Evolutionary conservation across 257 asterid species (phyloP).

Genomic region (Solanum pinnatisectum): DNA sequence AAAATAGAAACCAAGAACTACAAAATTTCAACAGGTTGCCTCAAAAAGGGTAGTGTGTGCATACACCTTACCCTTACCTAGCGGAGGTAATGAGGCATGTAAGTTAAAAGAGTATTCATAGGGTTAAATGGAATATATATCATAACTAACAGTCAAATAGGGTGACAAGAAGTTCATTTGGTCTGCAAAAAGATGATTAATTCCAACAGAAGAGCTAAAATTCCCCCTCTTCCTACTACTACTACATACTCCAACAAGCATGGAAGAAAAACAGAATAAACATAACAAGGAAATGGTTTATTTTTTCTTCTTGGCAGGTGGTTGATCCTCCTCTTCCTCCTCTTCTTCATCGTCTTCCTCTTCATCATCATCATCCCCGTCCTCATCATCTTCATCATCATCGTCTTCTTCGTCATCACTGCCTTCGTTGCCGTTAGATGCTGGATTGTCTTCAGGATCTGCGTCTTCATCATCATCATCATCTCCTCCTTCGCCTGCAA

Average conservation of each 20-base stretch:
- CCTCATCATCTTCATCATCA: not conserved
- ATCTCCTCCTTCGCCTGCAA: conserved; percentile 33
- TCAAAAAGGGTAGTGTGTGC: accelerated
- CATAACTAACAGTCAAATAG: conserved; percentile 22
- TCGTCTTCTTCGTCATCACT: not conserved
- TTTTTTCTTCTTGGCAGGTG: conserved; percentile 85
- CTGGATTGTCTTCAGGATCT: conserved; percentile 23
- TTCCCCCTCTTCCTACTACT: conserved; percentile 20
- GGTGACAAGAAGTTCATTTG: conserved; percentile 16
- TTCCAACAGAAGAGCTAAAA: conserved; percentile 33
- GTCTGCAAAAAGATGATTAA: conserved; percentile 22
- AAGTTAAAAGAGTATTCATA: not conserved
- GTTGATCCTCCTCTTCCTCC: conserved; percentile 43
- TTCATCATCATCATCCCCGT: not conserved
- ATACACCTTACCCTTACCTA: not conserved
- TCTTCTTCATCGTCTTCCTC: not conserved
- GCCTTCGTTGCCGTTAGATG: not conserved
- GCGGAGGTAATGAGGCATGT: not conserved
- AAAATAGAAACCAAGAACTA: not conserved
- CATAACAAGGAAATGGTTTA: conserved; percentile 22
- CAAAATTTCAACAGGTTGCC: too few relatives aligned
- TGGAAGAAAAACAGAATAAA: conserved; percentile 13
- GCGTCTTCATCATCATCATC: conserved; percentile 51
- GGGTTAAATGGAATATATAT: not conserved
- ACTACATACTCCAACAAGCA: conserved; percentile 37